Percentiles rank a stretch among this genome's conserved stretches.
phyloP scores from a whole-genome alignment of 2,329 filamentous ascomycete genomes.

The Sclerotinia subarctica region DNA sequence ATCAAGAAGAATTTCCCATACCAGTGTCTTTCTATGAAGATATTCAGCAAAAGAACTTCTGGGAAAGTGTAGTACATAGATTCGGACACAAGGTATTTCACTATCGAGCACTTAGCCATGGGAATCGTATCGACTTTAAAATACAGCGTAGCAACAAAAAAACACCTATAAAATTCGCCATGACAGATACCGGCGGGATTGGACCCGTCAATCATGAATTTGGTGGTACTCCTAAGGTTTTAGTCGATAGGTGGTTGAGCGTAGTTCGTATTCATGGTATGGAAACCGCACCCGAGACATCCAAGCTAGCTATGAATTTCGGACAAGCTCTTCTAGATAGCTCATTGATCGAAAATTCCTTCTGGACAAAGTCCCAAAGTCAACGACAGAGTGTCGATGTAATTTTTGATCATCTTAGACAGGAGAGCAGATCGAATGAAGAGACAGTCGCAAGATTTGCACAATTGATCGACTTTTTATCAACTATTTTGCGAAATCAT shows the following conservation, averaged over 20 bases:
- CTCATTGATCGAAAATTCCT: not conserved
- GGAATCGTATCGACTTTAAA: not conserved
- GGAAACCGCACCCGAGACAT: not conserved
- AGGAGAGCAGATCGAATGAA: not conserved
- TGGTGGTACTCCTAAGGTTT: not conserved
- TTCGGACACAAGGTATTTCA: slow-evolving; percentile 25
- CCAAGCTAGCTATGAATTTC: not conserved
- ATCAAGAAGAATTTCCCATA: slow-evolving; percentile 24
- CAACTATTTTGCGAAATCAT: not conserved
- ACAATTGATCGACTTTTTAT: not conserved
- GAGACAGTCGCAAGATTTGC: not conserved
- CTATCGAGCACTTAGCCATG: slow-evolving; percentile 20
- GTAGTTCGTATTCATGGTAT: not conserved
- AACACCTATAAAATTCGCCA: not conserved
- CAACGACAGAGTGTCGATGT: not conserved
- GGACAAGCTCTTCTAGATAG: not conserved
- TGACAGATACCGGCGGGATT: not conserved
- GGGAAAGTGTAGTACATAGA: slow-evolving; percentile 21
- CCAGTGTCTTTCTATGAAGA: slow-evolving; percentile 28
- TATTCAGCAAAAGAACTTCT: slow-evolving; percentile 29
- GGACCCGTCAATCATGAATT: not conserved
- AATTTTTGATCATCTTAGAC: not conserved
- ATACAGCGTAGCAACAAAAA: no score
- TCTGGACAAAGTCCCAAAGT: not conserved
- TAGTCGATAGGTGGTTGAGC: not conserved